Percentiles rank a stretch among this genome's conserved stretches.
These are phyloP conservation scores for Xerocomus brunneocitrinus DNA, from an alignment of 768 basidiomycete species.

Conservation along the genomic window DNA sequence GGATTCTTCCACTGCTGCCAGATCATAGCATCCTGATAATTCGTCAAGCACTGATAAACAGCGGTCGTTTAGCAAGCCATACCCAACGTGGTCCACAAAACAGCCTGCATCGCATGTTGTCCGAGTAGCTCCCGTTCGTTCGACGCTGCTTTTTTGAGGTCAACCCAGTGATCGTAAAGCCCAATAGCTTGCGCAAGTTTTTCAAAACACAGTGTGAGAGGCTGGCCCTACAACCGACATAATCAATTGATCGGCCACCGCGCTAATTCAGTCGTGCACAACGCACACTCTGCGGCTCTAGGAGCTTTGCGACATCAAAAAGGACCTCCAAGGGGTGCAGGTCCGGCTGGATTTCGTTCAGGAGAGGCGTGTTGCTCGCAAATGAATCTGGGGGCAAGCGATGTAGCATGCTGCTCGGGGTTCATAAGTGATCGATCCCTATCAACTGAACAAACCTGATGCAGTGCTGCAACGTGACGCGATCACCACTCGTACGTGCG, in stretches of 20 bases:
- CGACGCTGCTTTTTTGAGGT: conserved; percentile 47
- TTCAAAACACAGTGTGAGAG: conserved; percentile 61
- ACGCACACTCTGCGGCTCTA: conserved; percentile 58
- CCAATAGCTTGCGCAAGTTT: conserved; percentile 64
- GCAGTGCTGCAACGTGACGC: conserved; percentile 70
- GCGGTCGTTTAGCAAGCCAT: conserved; percentile 5
- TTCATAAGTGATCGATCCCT: conserved; percentile 11
- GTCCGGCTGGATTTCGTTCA: conserved; percentile 74
- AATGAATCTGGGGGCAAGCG: conserved; percentile 51
- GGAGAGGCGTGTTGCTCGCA: conserved; percentile 39
- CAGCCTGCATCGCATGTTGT: conserved; percentile 68
- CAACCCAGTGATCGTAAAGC: conserved; percentile 68
- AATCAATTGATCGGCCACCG: conserved; percentile 7
- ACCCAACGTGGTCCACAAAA: conserved; percentile 73
- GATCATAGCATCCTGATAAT: conserved; percentile 54
- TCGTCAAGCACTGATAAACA: conserved; percentile 8
- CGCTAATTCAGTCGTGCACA: background rate
- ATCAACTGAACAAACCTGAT: conserved; percentile 49
- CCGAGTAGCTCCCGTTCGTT: conserved; percentile 62
- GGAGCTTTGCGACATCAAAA: conserved; percentile 72
- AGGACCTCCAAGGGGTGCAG: conserved; percentile 74
- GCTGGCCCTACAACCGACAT: conserved; percentile 52
- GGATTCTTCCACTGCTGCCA: conserved; percentile 64
- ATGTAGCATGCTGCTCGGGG: conserved; percentile 54
- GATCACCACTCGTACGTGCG: conserved; percentile 70